A percentile compares a stretch with the other conserved stretches of the same genome.
These are phyloP conservation scores for Primulina eburnea DNA, from an alignment of 257 asterid genomes.

Conservation along the genomic window DNA sequence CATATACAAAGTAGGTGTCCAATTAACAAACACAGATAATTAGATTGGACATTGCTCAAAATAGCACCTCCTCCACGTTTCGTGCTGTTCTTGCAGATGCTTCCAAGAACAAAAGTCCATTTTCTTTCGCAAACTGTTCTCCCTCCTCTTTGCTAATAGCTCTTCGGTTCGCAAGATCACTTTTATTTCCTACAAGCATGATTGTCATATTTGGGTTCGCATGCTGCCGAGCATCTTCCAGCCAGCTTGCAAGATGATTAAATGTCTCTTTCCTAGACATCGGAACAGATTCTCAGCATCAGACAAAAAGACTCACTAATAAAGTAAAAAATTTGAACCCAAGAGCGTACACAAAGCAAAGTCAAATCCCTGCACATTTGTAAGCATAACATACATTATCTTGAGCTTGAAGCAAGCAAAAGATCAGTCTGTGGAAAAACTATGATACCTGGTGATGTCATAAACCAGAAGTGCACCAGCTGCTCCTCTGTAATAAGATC, in stretches of 20 bases:
- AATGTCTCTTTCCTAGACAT: constrained; percentile 66
- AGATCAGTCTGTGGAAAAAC: background rate
- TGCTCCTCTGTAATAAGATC: constrained; percentile 70
- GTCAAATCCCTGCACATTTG: background rate
- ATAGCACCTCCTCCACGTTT: constrained; percentile 69
- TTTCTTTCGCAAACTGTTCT: constrained; percentile 80
- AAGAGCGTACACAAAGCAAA: background rate
- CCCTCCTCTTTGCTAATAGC: constrained; percentile 86
- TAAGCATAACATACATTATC: background rate
- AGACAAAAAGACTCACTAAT: constrained; percentile 1
- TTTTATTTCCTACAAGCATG: constrained; percentile 74
- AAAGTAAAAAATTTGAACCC: constrained; percentile 7
- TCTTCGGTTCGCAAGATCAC: constrained; percentile 70
- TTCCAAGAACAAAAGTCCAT: constrained; percentile 69
- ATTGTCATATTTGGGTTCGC: constrained; percentile 78
- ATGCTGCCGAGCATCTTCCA: constrained; percentile 83
- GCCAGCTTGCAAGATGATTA: constrained; percentile 79
- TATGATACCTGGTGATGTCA: constrained; percentile 49
- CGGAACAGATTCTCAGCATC: constrained; percentile 5
- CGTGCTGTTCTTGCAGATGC: constrained; percentile 85
- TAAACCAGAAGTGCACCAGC: constrained; percentile 73
- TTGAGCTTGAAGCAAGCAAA: background rate
- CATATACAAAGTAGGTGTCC: background rate
- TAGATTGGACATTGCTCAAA: background rate
- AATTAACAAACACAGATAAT: background rate